Base-by-base conservation (phyloP, 140 eudicot species). In the Erigeron philadelphicus region DNA sequence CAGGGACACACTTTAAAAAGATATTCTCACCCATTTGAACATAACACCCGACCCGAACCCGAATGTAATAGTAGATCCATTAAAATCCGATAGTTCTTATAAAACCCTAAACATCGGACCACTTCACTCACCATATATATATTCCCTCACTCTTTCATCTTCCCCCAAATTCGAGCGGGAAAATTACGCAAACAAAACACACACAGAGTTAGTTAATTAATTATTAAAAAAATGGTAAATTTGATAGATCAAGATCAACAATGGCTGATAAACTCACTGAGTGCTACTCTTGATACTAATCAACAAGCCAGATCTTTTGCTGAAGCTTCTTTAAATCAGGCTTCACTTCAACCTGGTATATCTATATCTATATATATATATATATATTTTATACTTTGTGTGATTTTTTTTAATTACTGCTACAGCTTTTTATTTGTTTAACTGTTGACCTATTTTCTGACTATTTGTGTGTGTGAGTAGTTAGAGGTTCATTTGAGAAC, bases 301-400 rank as follows among this genome's bases (percentile, higher is more conserved):
- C 90, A 89, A n/a, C 93, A 89, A 81, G 81, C 84, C 73, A 90
- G 98, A 47, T 83, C 90, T 17, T 87, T 81, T 42, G 96, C 98
- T n/a, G 98, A 93, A 77, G 79, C 96, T 11, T 85, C 98, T 31
- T 81, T 93, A 52, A 78, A 75, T 58, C 98, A 93, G 63, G 98
- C 98, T 6, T 86, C 95, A 1, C 83, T 81, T 74, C 98, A 93
- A 76, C 90, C 95, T 76, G 98, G 98, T 93, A 38, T 38, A 53
- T 21, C 0, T 16, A 2, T 55, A 31, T 68, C 11, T 64, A 2
- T 6, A 13, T 44, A 6, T 66, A n/a, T 21, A 21, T 52, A 17
- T 23, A 31, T 75, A 3, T 45, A 1, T 16, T 50, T n/a, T n/a
- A n/a, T n/a, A n/a, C n/a, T 50, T 12, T 50, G 16, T n/a, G 5